Conservation (phyloP, 805 yeast genomes). For the Zygoascus ofunaensis region DNA sequence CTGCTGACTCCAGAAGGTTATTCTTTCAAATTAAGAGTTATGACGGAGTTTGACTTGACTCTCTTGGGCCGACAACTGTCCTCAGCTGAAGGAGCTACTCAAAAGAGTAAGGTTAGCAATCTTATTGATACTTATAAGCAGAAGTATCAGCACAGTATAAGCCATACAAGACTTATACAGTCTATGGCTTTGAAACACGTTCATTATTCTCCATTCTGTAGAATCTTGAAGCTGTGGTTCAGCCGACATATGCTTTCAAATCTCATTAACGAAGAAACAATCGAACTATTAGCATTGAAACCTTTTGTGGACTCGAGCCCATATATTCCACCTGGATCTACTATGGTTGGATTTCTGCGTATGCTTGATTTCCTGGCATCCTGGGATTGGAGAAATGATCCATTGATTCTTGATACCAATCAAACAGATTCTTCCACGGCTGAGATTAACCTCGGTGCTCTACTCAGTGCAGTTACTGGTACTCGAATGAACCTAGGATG, state of each 20-base stretch:
- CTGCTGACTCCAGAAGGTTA: slow-evolving; percentile 82
- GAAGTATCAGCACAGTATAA: slow-evolving; percentile 54
- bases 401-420: slow-evolving; percentile 57
- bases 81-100: slow-evolving; percentile 35
- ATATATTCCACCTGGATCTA: slow-evolving; percentile 69
- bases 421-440: not conserved
- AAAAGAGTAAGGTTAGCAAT: slow-evolving; percentile 32
- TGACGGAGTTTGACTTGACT: slow-evolving; percentile 76
- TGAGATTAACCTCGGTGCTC: not conserved
- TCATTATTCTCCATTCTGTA: slow-evolving; percentile 66
- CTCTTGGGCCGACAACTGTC: slow-evolving; percentile 39
- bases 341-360: slow-evolving; percentile 72
- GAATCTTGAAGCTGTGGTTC: slow-evolving; percentile 85
- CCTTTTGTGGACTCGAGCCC: slow-evolving; percentile 85
- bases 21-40: slow-evolving; percentile 69
- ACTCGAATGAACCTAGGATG: slow-evolving; percentile 45
- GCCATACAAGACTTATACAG: slow-evolving; percentile 74
- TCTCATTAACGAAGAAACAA: slow-evolving; percentile 67
- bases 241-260: slow-evolving; percentile 66
- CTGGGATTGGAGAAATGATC: slow-evolving; percentile 95
- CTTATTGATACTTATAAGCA: slow-evolving; percentile 32
- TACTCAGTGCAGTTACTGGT: slow-evolving; percentile 21
- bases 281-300: slow-evolving; percentile 73
- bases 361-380: slow-evolving; percentile 56
- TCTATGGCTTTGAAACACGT: slow-evolving; percentile 64